Base-by-base conservation (phyloP, 1,284 basidiomycete genomes). In the Naganishia cerealis region DNA sequence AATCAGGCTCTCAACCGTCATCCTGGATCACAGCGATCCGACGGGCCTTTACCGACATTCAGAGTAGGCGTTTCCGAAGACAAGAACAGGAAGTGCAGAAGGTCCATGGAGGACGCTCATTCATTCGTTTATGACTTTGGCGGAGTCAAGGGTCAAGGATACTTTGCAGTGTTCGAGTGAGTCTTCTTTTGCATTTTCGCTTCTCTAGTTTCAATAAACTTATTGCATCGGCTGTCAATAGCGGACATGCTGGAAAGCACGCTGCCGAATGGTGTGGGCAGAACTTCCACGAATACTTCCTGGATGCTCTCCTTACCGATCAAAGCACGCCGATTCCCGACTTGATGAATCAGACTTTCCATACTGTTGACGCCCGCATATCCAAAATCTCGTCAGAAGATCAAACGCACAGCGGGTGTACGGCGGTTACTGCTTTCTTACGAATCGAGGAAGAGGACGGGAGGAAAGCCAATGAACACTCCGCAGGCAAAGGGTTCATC, bases 211-310 rank as follows among this genome's bases (percentile, higher is more conserved):
- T 38, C n/a, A 1, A 46, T 53, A 21, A 16, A 26, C 39, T 67
- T 5, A 56, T 15, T 13, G 2, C 18, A 10, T 26, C 54, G n/a
- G 0, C 33, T 65, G n/a, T 15, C 70, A 79, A 78, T 75, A 50
- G 46, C 21, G 96, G 96, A 3, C 96, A 99, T 77, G 96, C 96
- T 0, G 96, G 96, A 24, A 98, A 97, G 78, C 92, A 97, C 76
- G 93, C 95, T 24, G 96, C 96, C 24, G 96, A 99, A 78, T 99
- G 94, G 94, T 99, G 96, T 80, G 94, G 95, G 29, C 85, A 87
- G 74, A 89, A 99, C 80, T 98, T 99, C 81, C 94, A 98, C 78
- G 87, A 94, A 76, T 81, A 80, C 71, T 78, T 83, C 18, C 77
- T 82, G 48, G 78, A 82, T 57, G 80, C 80, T 3, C 71, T 82